Percentiles rank a stretch among this genome's conserved stretches.
Conservation (phyloP, 352 stramenopile genomes). For the Globisporangium cederbergense region DNA sequence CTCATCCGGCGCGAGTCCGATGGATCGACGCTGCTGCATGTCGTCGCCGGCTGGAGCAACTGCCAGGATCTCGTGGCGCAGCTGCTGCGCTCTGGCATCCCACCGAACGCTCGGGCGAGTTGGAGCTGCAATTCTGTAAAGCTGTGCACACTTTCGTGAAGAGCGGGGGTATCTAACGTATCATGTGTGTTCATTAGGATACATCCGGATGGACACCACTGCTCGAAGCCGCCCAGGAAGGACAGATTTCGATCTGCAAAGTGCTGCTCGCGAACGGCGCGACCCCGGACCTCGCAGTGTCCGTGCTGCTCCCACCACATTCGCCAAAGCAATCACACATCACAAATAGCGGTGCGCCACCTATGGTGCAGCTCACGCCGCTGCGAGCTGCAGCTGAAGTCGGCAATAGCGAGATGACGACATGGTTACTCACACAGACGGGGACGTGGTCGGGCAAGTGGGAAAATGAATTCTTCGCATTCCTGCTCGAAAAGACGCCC, state of each 20-base stretch:
- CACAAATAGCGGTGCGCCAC: constrained; percentile 1
- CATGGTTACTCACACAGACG: constrained; percentile 42
- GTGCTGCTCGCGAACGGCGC: constrained; percentile 41
- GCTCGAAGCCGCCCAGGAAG: constrained; percentile 60
- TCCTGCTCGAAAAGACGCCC: constrained; percentile 51
- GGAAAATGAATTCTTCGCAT: constrained; percentile 47
- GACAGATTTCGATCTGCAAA: constrained; percentile 44
- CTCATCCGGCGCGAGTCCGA: constrained; percentile 35
- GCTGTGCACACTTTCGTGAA: too few species aligned
- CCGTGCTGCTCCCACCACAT: neutral
- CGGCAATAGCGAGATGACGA: constrained; percentile 48
- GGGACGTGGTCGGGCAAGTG: constrained; percentile 35
- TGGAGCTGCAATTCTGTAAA: neutral
- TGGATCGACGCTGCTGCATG: constrained; percentile 53
- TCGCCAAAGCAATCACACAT: neutral
- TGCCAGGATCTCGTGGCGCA: constrained; percentile 47
- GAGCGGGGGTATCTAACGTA: too few species aligned
- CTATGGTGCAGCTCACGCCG: constrained; percentile 31
- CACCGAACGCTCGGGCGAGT: constrained; percentile 27
- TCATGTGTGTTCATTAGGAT: constrained; percentile 18
- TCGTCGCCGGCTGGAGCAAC: constrained; percentile 50
- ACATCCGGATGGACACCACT: constrained; percentile 53
- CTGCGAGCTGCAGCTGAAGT: constrained; percentile 49
- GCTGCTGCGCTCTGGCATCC: constrained; percentile 37
- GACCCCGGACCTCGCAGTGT: constrained; percentile 31